Evolutionary conservation across 306 rosid species (phyloP).

Genomic region (Spatholobus suberectus): DNA sequence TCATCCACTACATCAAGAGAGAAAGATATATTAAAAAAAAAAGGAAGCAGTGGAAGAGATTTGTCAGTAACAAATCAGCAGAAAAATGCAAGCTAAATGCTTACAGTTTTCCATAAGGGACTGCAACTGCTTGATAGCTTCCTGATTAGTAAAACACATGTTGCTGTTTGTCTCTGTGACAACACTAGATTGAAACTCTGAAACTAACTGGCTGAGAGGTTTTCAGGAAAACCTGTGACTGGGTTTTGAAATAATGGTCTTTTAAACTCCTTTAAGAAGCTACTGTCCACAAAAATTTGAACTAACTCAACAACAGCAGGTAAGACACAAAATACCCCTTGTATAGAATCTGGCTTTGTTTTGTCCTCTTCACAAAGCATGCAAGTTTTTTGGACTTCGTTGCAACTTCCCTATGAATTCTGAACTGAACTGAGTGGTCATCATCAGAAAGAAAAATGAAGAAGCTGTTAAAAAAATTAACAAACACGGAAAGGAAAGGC

Average conservation of each 20-base stretch:
- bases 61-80: background rate
- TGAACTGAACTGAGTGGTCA: conserved; percentile 2
- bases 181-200: background rate
- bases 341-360: conserved; percentile 10
- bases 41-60: background rate
- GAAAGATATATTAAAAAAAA: background rate
- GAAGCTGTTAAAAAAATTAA: background rate
- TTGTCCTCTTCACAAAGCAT: conserved; percentile 1
- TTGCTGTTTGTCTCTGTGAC: background rate
- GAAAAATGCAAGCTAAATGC: background rate
- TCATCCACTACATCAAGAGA: conserved; percentile 20
- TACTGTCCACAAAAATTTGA: conserved; percentile 21
- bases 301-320: background rate
- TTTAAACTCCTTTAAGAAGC: background rate
- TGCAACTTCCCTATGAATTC: background rate
- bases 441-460: background rate
- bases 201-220: background rate
- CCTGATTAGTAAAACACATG: background rate
- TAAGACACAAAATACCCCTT: background rate
- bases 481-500: background rate
- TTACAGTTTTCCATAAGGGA: conserved; percentile 18
- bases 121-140: background rate
- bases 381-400: background rate
- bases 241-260: background rate
- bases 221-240: background rate